Conservation (phyloP, 2,329 filamentous ascomycete genomes). For the Pezicula neosporulosa region DNA sequence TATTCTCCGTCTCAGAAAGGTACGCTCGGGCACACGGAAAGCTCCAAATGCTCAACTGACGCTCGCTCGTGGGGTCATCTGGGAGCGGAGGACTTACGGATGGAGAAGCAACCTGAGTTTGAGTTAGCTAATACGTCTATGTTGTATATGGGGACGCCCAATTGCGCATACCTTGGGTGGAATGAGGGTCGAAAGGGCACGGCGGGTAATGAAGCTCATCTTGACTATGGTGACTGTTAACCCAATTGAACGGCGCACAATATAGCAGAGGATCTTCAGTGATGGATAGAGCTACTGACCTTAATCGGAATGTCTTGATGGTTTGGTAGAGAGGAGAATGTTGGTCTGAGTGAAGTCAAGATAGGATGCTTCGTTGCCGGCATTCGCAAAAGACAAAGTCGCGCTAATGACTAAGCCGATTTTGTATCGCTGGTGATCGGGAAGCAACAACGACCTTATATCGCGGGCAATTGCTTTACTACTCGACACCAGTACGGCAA, state of each 20-base stretch:
- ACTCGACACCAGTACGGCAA: slow-evolving; percentile 17
- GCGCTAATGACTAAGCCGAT: slow-evolving; percentile 15
- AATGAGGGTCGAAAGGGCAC: slow-evolving; percentile 96
- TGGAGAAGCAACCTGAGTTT: slow-evolving; percentile 30
- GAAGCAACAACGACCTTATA: slow-evolving; percentile 3
- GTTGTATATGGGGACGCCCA: neutral
- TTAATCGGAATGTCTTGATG: slow-evolving; percentile 25
- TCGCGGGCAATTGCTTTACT: slow-evolving; percentile 2
- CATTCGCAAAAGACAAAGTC: neutral
- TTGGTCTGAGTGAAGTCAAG: slow-evolving; percentile 11
- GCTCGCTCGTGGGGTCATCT: neutral
- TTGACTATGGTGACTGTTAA: slow-evolving; percentile 44
- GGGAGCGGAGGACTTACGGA: slow-evolving; percentile 23
- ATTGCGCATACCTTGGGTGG: slow-evolving; percentile 81
- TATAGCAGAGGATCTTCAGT: neutral
- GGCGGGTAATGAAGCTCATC: slow-evolving; percentile 91
- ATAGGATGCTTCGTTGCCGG: slow-evolving; percentile 12
- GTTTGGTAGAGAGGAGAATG: slow-evolving; percentile 14
- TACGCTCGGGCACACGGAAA: neutral
- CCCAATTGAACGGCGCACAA: slow-evolving; percentile 17
- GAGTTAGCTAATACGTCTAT: slow-evolving; percentile 6
- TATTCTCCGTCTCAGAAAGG: slow-evolving; percentile 1
- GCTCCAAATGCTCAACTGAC: neutral
- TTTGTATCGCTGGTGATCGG: neutral
- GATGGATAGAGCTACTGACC: slow-evolving; percentile 15